phyloP scores from a whole-genome alignment of 2,329 filamentous ascomycete genomes.

The Colletotrichum plurivorum region DNA sequence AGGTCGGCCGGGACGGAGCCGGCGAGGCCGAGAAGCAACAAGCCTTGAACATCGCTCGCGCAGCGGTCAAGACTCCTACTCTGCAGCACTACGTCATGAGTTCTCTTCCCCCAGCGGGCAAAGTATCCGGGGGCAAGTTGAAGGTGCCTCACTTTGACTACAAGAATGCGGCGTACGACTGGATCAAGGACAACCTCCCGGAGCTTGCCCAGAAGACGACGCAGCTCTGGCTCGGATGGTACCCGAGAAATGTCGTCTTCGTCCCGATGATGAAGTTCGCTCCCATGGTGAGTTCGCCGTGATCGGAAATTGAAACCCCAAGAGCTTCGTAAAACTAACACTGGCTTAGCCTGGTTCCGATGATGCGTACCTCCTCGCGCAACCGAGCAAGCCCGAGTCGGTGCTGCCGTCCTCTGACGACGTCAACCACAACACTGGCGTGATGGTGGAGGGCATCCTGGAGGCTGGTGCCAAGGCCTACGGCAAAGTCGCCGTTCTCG shows the following conservation, averaged over 20 bases:
- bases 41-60: slow-evolving; percentile 58
- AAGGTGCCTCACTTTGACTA: slow-evolving; percentile 58
- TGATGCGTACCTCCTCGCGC: slow-evolving; percentile 41
- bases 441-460: slow-evolving; percentile 45
- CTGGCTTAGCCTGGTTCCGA: slow-evolving; percentile 26
- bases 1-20: background rate
- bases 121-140: slow-evolving; percentile 49
- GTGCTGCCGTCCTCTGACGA: slow-evolving; percentile 45
- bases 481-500: slow-evolving; percentile 44
- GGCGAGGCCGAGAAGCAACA: slow-evolving; percentile 53
- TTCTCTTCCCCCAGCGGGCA: slow-evolving; percentile 55
- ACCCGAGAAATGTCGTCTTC: slow-evolving; percentile 49
- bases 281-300: background rate
- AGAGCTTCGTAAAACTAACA: too few species aligned
- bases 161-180: slow-evolving; percentile 57
- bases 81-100: slow-evolving; percentile 62
- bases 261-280: background rate
- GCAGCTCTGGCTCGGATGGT: slow-evolving; percentile 54
- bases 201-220: slow-evolving; percentile 55
- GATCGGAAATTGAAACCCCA: too few species aligned
- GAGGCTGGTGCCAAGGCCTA: slow-evolving; percentile 34
- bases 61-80: slow-evolving; percentile 52
- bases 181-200: slow-evolving; percentile 52
- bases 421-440: slow-evolving; percentile 44
- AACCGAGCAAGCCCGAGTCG: slow-evolving; percentile 42